Evolutionary conservation across 2,329 filamentous ascomycete genomes (phyloP).

Genomic region (Pseudogymnoascus sp.): DNA sequence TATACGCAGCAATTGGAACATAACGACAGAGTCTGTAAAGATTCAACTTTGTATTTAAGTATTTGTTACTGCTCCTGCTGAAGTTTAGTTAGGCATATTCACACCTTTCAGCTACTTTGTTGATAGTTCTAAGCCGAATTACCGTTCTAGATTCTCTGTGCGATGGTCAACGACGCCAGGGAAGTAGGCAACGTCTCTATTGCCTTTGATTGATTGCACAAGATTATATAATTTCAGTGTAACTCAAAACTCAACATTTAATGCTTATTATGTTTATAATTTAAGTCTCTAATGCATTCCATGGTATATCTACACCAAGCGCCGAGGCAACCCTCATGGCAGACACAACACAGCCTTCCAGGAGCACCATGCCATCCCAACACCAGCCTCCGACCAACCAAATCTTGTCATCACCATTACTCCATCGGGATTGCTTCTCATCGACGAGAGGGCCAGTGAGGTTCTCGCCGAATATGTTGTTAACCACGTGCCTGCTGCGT

Average conservation of each 20-base stretch:
- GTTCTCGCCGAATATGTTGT: constrained; percentile 34
- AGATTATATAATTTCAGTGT: neutral
- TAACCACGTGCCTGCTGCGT: constrained; percentile 39
- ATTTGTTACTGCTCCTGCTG: too few relatives aligned
- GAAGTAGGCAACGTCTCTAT: neutral
- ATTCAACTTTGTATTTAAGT: too few relatives aligned
- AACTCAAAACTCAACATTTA: neutral
- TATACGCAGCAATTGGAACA: too few relatives aligned
- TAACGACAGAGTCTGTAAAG: too few relatives aligned
- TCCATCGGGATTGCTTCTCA: constrained; percentile 33
- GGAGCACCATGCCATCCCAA: constrained; percentile 56
- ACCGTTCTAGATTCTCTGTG: too few relatives aligned
- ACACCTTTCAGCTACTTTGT: too few relatives aligned
- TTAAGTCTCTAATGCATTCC: constrained; percentile 16
- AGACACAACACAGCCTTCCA: constrained; percentile 53
- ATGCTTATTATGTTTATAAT: neutral
- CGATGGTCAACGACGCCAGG: too few relatives aligned
- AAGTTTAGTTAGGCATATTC: too few relatives aligned
- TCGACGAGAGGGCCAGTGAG: constrained; percentile 7
- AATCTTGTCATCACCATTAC: constrained; percentile 45
- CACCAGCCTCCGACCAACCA: constrained; percentile 54
- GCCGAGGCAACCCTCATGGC: constrained; percentile 47
- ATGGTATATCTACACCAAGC: constrained; percentile 40
- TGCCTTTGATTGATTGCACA: neutral
- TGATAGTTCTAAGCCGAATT: too few relatives aligned